Evolutionary conservation across 352 stramenopile species (phyloP), one percentile per base, ranked within the genome.

Genomic region (Globisporangium mamillatum): DNA sequence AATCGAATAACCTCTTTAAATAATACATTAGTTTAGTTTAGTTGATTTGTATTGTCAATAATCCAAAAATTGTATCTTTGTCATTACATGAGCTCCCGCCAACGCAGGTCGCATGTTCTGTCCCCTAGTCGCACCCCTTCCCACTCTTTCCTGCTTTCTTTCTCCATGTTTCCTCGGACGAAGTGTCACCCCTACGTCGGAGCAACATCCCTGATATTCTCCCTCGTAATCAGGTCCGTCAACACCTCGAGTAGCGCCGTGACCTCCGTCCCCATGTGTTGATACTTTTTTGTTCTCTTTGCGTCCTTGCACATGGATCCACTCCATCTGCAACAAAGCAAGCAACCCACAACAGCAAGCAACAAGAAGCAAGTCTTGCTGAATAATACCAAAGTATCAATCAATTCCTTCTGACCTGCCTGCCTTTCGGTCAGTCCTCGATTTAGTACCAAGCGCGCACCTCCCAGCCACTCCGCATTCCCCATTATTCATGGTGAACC

Each of bases 401-500:
- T 3, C 50, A 57, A 22, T 8, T 60, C 8, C 55, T 60, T 44
- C 27, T 18, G 27, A 41, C 54, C 54, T 52, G 44, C 41, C 41
- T 41, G 14, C 41, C 41, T n/a, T n/a, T 24, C 25, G 14, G 8
- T 46, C 55, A 60, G 55, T 60, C 55, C 24, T 36, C 27, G 44
- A 60, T 60, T 60, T 60, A 22, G 54, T 44, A 60, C 29, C 55
- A 60, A 60, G 55, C 55, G 14, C 29, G 6, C 27, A 60, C 20
- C 24, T 46, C 55, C 14, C 46, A 34, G 27, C 18, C 32, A 29
- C 4, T 14, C 50, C n/a, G 2, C 61, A 41, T 20, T 9, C 29
- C 18, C 12, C 14, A 6, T 5, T 22, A 18, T 20, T 18, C 8
- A 90, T 91, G 82, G 80, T 75, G 56, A 85, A 84, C 72, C 71